Conservation (phyloP, 176 grass and related monocot genomes). For the Pontederia paniculata region DNA sequence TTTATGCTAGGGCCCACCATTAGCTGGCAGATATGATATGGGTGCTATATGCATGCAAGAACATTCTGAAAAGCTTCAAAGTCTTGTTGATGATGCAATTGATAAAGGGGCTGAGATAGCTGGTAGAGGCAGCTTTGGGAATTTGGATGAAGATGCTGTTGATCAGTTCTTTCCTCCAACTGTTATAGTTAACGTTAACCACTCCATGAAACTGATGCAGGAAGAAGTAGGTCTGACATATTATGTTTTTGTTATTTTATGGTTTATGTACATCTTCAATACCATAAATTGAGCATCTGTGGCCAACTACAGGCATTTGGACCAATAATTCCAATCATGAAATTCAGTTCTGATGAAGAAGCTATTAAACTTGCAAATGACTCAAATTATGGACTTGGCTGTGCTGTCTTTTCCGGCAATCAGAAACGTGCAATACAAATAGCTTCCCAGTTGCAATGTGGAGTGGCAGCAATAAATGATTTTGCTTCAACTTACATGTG, state of each 20-base stretch:
- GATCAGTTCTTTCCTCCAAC: constrained; percentile 95
- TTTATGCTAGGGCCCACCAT: constrained; percentile 48
- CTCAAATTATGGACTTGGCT: constrained; percentile 89
- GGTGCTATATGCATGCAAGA: constrained; percentile 97
- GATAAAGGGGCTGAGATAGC: constrained; percentile 83
- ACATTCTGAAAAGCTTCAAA: constrained; percentile 85
- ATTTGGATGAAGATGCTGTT: constrained; percentile 80
- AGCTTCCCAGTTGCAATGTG: constrained; percentile 77
- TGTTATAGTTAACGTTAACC: constrained; percentile 86
- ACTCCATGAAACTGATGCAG: constrained; percentile 98
- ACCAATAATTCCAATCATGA: constrained; percentile 90
- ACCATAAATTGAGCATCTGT: too few species aligned
- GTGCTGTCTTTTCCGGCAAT: constrained; percentile 83
- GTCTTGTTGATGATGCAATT: constrained; percentile 76
- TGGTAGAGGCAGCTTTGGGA: constrained; percentile 70
- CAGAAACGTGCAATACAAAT: constrained; percentile 82
- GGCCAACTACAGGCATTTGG: constrained; percentile 56
- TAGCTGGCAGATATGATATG: constrained; percentile 91
- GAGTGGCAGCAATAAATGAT: constrained; percentile 89
- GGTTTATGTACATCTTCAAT: too few species aligned
- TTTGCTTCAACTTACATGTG: constrained; percentile 99
- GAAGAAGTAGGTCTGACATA: constrained; percentile 56
- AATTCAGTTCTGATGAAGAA: constrained; percentile 86
- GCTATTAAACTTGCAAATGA: constrained; percentile 83
- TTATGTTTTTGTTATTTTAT: background rate